Conservation (phyloP, 805 yeast species). For the Kodamaea kaohsiungensis region DNA sequence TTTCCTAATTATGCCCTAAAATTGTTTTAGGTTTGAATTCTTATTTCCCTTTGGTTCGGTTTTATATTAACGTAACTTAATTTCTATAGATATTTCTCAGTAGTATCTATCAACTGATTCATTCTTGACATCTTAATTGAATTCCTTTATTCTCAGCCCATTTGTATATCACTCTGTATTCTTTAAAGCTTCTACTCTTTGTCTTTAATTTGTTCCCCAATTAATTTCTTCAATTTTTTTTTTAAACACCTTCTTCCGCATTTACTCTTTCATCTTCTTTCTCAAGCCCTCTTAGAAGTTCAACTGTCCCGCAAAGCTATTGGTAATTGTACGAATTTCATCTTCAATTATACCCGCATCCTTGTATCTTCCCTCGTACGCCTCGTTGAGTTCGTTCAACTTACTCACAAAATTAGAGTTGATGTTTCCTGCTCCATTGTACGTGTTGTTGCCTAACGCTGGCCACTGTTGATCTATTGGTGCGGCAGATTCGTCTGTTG, state of each 20-base stretch:
- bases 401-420: slow-evolving; percentile 37
- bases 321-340: slow-evolving; percentile 38
- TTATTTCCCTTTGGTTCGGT: too few relatives aligned
- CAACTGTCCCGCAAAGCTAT: slow-evolving; percentile 34
- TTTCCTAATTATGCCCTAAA: too few relatives aligned
- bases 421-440: slow-evolving; percentile 10
- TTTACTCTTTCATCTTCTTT: too few relatives aligned
- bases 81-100: too few relatives aligned
- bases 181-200: too few relatives aligned
- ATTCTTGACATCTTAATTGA: background rate
- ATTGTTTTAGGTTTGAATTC: too few relatives aligned
- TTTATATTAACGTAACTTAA: too few relatives aligned
- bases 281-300: background rate
- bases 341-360: slow-evolving; percentile 24
- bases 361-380: slow-evolving; percentile 11
- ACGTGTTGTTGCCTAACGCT: slow-evolving; percentile 19
- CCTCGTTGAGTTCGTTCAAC: slow-evolving; percentile 22
- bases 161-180: background rate
- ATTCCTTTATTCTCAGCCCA: background rate
- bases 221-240: background rate
- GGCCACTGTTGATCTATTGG: slow-evolving; percentile 27
- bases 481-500: background rate
- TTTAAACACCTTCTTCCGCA: background rate
- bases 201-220: background rate
- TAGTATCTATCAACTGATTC: too few relatives aligned